Percentiles rank a stretch among this genome's conserved stretches.
phyloP scores from a whole-genome alignment of 2,329 filamentous ascomycete genomes.

The Calonectria pauciramosa region DNA sequence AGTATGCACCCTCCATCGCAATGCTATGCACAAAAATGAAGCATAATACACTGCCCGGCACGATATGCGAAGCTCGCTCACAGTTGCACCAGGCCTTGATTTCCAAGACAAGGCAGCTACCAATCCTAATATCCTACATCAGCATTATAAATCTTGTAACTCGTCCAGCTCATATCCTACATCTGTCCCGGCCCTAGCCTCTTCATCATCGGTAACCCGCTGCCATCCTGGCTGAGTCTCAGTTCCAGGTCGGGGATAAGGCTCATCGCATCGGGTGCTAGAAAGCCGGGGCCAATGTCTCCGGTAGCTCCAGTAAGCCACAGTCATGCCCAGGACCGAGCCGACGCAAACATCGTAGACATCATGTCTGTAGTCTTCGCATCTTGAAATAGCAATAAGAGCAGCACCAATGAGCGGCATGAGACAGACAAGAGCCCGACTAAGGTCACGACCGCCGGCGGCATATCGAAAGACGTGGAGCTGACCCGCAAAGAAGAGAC shows the following conservation, averaged over 20 bases:
- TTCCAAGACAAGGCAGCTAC: slow-evolving; percentile 27
- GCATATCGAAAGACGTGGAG: slow-evolving; percentile 68
- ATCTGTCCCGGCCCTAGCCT: slow-evolving; percentile 54
- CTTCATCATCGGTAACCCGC: slow-evolving; percentile 68
- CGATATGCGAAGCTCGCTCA: slow-evolving; percentile 16
- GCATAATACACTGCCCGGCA: slow-evolving; percentile 1
- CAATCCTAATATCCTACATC: slow-evolving; percentile 44
- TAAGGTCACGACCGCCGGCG: slow-evolving; percentile 63
- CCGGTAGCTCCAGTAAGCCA: slow-evolving; percentile 77
- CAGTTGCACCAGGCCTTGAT: not conserved
- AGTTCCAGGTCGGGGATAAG: slow-evolving; percentile 63
- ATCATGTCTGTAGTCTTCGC: slow-evolving; percentile 79
- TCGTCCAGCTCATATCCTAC: slow-evolving; percentile 56
- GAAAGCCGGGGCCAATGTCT: slow-evolving; percentile 72
- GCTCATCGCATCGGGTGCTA: slow-evolving; percentile 68
- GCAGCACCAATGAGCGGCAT: slow-evolving; percentile 72
- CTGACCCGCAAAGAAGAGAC: slow-evolving; percentile 78
- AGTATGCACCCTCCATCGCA: slow-evolving; percentile 31
- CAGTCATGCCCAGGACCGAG: slow-evolving; percentile 68
- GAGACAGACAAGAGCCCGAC: slow-evolving; percentile 69
- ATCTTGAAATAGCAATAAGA: slow-evolving; percentile 78
- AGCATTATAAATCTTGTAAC: slow-evolving; percentile 42
- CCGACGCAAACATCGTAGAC: slow-evolving; percentile 78
- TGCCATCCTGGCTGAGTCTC: slow-evolving; percentile 54
- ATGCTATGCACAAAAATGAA: slow-evolving; percentile 16